Evolutionary conservation across 306 rosid species (phyloP).

Genomic region (Corylus heterophylla): DNA sequence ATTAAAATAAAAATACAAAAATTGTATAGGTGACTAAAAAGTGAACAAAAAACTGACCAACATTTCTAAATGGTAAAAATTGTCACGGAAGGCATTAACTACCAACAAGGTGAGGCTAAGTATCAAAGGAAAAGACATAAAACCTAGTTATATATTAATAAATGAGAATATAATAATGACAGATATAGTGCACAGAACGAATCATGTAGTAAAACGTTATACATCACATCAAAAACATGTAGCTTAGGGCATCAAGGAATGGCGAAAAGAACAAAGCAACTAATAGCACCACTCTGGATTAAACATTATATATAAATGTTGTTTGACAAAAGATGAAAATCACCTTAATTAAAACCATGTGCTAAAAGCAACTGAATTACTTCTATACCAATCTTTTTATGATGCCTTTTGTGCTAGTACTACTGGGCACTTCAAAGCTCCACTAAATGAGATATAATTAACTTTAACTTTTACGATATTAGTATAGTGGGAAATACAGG

Average conservation of each 20-base stretch:
- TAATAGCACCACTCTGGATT: too few species aligned
- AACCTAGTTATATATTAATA: neutral
- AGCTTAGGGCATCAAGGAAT: too few species aligned
- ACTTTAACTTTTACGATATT: conserved; percentile 19
- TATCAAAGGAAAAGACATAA: neutral
- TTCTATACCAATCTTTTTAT: conserved; percentile 61
- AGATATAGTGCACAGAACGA: neutral
- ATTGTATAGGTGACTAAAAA: neutral
- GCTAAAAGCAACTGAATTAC: conserved; percentile 70
- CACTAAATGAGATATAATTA: conserved; percentile 23
- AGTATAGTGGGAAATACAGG: neutral
- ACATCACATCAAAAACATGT: neutral
- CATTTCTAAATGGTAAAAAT: neutral
- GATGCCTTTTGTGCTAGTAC: conserved; percentile 53
- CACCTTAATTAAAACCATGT: conserved; percentile 94
- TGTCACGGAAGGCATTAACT: neutral
- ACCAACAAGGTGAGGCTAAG: neutral
- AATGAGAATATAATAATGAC: neutral
- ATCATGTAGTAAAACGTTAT: neutral
- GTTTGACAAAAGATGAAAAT: conserved; percentile 20
- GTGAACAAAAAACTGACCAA: neutral
- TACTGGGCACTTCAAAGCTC: conserved; percentile 69
- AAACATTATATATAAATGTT: too few species aligned
- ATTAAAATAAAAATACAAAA: conserved; percentile 14
- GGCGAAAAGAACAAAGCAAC: too few species aligned